These are phyloP conservation scores for Thermoascus crustaceus DNA, from an alignment of 2,329 filamentous ascomycete genomes.

Conservation along the genomic window DNA sequence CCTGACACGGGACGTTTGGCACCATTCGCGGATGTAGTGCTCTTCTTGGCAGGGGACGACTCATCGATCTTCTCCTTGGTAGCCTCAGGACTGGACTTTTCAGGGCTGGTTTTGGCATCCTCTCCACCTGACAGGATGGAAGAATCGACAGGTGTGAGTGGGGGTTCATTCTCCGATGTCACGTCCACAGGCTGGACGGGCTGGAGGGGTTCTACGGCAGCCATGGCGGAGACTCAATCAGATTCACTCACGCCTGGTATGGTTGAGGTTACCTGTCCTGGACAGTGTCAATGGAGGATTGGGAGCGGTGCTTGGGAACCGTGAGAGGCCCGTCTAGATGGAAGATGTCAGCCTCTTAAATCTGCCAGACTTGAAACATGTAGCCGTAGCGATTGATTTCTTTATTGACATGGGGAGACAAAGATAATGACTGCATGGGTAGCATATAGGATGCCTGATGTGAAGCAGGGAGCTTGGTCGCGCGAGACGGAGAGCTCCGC, in stretches of 20 bases:
- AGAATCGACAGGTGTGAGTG: conserved; percentile 28
- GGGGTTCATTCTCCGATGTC: conserved; percentile 20
- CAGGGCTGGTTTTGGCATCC: conserved; percentile 15
- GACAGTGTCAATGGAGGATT: no score
- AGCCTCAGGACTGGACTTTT: conserved; percentile 28
- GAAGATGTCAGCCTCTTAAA: no score
- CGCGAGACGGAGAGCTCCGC: background rate
- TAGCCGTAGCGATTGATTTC: no score
- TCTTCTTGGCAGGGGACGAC: conserved; percentile 26
- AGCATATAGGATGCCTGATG: background rate
- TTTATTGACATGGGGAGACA: no score
- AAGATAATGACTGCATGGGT: background rate
- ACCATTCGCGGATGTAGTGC: conserved; percentile 16
- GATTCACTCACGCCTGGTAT: conserved; percentile 1
- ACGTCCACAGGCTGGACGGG: conserved; percentile 19
- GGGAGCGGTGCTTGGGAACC: no score
- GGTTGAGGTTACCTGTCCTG: no score
- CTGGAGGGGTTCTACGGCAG: conserved; percentile 8
- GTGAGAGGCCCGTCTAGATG: no score
- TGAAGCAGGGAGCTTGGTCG: background rate
- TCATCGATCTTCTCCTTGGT: conserved; percentile 24
- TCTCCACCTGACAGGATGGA: conserved; percentile 26
- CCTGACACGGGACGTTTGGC: conserved; percentile 22
- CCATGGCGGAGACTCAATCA: conserved; percentile 3
- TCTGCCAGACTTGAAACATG: no score